Evolutionary conservation across 345 rosid genomes (phyloP), one percentile per base, ranked within the genome.

Genomic region (Kernera saxatilis): DNA sequence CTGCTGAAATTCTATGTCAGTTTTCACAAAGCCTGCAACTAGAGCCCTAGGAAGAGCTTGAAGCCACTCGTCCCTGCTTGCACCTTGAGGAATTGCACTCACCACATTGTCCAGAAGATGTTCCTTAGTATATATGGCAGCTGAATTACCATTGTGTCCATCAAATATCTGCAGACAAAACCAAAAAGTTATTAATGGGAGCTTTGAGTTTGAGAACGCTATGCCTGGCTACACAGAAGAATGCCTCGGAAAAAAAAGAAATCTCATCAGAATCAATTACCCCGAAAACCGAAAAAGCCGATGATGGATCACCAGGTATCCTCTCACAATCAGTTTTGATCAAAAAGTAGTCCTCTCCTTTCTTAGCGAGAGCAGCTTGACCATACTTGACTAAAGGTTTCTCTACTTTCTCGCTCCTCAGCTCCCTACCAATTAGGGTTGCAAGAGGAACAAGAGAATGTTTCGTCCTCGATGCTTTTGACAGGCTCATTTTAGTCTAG

Each of bases 11-110:
- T 92, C 96, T 30, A 95, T 95, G 79, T 95, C 99, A 46, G 99
- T 95, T 79, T 95, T 95, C 77, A 95, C 98, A 83, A 95, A 95
- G 45, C 98, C 97, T 1, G 99, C 99, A 57, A 95, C 99, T 60
- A 95, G 76, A 11, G 98, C 99, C 63, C 92, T 84, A 61, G 99
- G 97, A 77, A 95, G 96, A 49, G 99, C 94, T 76, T 88, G 98
- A 82, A 95, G 99, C 99, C 99, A 95, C 78, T 89, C 96, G 44
- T 95, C 99, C 76, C 91, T 79, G 52, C 71, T 86, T 39, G 68
- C 68, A 1, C 82, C 91, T 59, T 78, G 87, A 74, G 97, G 96
- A 61, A 92, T 92, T 27, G 99, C 99, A 80, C 91, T 90, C 84
- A 92, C 84, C 67, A 95, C 92, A 41, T 95, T 92, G 72, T 75